Evolutionary conservation across 2,329 filamentous ascomycete species (phyloP), one percentile per base, ranked within the genome.

Genomic region (Periconia sp.): DNA sequence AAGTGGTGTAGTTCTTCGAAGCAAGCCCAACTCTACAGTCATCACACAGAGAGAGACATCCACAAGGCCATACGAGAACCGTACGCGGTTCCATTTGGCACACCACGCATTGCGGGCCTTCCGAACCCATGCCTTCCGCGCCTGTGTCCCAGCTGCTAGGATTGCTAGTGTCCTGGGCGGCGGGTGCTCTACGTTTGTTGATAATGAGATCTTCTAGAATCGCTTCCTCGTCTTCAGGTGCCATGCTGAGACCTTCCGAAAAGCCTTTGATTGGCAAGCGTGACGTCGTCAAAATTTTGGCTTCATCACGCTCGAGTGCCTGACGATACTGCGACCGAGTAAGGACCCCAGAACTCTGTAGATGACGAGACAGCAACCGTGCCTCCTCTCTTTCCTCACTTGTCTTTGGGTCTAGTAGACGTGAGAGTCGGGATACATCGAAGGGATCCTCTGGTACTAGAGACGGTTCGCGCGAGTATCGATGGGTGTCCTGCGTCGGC

Each of bases 1-100:
- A 99, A 69, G 91, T 95, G 59, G 92, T 91, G 71, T 96, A 97
- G 72, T 97, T 97, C 72, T 97, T 95, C 86, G 96, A 92, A 3
- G 94, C 94, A 57, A 97, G 81, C 42, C 91, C 93, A 35, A 97
- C 90, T 31, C 94, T 83, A 70, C 94, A 97, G 62, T 97, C 94
- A 72, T 99, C 94, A 70, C 94, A 97, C 13, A 97, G 81, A 62
- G 91, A 93, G 53, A 99, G 81, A 70, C 94, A 99, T 2, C 94
- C 89, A 71, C 94, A 99, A 0, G 94, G 94, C 94, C 94, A 97
- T 1, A 96, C 88, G 50, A 99, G 89, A 56, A 97, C 89, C 8
- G 90, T 95, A 17, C 94, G 82, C 2, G 92, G 86, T n/a, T 84
- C 83, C 50, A 86, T 86, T 72, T 97, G 93, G 70, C 94, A 99